Evolutionary conservation across 2,329 filamentous ascomycete species (phyloP).

Genomic region (Xylariaceae sp.): DNA sequence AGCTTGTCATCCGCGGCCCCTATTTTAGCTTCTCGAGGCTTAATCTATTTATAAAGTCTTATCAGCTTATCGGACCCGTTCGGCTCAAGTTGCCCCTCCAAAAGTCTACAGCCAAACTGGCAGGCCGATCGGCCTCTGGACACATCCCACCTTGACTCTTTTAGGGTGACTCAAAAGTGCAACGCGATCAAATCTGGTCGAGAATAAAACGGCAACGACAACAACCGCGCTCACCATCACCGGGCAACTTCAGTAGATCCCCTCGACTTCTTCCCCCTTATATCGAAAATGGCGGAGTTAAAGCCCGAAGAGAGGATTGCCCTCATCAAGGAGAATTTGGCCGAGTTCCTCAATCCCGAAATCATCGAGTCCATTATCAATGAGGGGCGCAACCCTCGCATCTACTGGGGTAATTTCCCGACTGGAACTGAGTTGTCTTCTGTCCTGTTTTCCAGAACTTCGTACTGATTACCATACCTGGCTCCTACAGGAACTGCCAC

Average conservation of each 20-base stretch:
- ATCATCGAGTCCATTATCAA: constrained; percentile 71
- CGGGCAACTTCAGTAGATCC: too few relatives aligned
- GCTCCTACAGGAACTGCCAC: constrained; percentile 56
- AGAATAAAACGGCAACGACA: too few relatives aligned
- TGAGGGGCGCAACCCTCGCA: constrained; percentile 64
- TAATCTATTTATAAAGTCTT: background rate
- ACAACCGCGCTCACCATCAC: too few relatives aligned
- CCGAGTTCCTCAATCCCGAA: constrained; percentile 77
- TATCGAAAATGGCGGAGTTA: constrained; percentile 23
- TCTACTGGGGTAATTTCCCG: constrained; percentile 69
- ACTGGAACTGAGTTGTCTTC: too few relatives aligned
- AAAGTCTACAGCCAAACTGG: background rate
- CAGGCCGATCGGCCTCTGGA: background rate
- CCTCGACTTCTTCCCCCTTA: background rate
- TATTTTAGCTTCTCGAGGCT: background rate
- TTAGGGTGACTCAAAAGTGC: background rate
- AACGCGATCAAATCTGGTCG: background rate
- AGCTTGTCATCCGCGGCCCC: too few relatives aligned
- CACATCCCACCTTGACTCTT: background rate
- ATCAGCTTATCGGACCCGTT: constrained; percentile 1
- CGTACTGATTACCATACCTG: constrained; percentile 8
- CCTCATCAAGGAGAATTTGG: constrained; percentile 74
- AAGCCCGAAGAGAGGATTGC: constrained; percentile 58
- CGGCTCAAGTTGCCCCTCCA: background rate
- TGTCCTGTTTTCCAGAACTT: background rate